A percentile compares a stretch with the other conserved stretches of the same genome.
These are phyloP conservation scores for Evansstolkia leycettana DNA, from an alignment of 495 filamentous ascomycete species.

Conservation along the genomic window DNA sequence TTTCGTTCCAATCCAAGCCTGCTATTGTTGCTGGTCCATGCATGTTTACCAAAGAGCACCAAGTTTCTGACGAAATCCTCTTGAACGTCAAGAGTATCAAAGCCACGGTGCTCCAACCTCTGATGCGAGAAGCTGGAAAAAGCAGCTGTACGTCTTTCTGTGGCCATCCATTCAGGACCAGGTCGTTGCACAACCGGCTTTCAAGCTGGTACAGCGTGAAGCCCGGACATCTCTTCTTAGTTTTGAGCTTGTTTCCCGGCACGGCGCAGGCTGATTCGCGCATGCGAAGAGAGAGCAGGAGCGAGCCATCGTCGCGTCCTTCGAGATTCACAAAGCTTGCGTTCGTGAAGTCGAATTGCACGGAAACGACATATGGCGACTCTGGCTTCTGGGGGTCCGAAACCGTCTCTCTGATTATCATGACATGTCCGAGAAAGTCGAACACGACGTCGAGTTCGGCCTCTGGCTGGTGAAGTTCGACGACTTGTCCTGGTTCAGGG, in stretches of 20 bases:
- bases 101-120: constrained; percentile 18
- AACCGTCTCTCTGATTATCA: constrained; percentile 14
- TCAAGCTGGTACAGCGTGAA: constrained; percentile 5
- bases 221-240: constrained; percentile 8
- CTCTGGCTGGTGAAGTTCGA: constrained; percentile 6
- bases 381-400: constrained; percentile 4
- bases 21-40: constrained; percentile 5
- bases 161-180: constrained; percentile 7
- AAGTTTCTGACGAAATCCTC: constrained; percentile 10
- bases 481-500: constrained; percentile 4
- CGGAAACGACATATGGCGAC: not conserved
- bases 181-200: constrained; percentile 10
- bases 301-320: constrained; percentile 15
- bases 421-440: constrained; percentile 10
- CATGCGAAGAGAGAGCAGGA: constrained; percentile 13
- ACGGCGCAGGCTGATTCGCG: constrained; percentile 5
- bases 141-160: constrained; percentile 12
- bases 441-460: constrained; percentile 16
- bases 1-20: constrained; percentile 14
- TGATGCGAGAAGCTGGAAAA: constrained; percentile 11
- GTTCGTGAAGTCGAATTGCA: constrained; percentile 8
- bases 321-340: constrained; percentile 17
- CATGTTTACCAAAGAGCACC: constrained; percentile 10
- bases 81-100: constrained; percentile 20
- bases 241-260: constrained; percentile 5